Base-by-base conservation (phyloP, 164 flowering plant genomes). In the Saururus chinensis region DNA sequence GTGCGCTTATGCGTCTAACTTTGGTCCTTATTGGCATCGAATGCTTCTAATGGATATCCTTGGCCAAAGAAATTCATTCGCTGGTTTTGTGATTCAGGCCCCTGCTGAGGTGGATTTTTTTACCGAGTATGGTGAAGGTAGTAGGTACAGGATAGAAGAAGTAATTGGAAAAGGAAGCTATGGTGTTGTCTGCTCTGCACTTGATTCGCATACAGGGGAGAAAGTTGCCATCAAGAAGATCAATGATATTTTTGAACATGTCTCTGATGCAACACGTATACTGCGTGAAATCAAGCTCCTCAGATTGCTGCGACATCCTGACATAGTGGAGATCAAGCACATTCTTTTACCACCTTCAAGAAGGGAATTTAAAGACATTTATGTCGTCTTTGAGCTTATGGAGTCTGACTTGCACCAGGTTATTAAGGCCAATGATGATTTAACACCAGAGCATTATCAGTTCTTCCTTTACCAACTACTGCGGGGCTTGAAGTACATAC, bases 91-190 rank as follows among this genome's bases (percentile, higher is more conserved):
- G 17, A 53, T 77, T 77, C 82, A 89, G 98, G 81, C 76, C 49
- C 67, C 93, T 56, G 84, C 60, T 10, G 96, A 92, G 54, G 83
- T 89, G 59, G 92, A 92, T 58, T 92, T 92, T 53, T 92, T 92
- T 78, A 92, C 98, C 0, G 96, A 92, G 67, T 92, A 92, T 80
- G 98, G 96, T 51, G 96, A 92, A 66, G 96, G 96, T 21, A 82
- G 80, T 76, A 76, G 96, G 71, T 92, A 92, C 67, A 83, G 60
- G 69, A 87, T 92, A 60, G 96, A 89, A 71, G 98, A 92, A 78
- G 96, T 92, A 16, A 86, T 89, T 64, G 98, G 98, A 45, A 92
- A 89, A 84, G 98, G 98, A 66, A 92, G 98, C 77, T 92, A 92
- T 72, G 98, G 96, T 42, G 90, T 92, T 67, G 98, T 92, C 56